Conservation (phyloP, 495 filamentous ascomycete genomes). For the Xylaria longipes region DNA sequence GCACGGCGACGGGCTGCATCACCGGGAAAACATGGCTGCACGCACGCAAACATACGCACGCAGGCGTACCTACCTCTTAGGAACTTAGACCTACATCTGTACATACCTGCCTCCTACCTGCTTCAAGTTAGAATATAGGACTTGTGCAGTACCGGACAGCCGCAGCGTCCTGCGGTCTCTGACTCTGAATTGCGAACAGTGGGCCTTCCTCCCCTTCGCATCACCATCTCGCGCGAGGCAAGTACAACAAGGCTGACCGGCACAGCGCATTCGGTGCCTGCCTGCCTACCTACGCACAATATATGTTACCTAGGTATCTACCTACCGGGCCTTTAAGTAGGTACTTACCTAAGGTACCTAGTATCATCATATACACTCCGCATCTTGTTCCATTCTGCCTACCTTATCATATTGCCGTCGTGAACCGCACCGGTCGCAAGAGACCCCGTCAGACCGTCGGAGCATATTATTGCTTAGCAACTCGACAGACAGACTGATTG, state of each 20-base stretch:
- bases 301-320: too few species aligned
- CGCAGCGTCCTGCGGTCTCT: not conserved
- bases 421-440: not conserved
- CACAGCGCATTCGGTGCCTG: not conserved
- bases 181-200: not conserved
- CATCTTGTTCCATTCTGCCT: not conserved
- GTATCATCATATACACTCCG: too few species aligned
- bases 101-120: not conserved
- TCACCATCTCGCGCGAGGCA: not conserved
- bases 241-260: not conserved
- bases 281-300: not conserved
- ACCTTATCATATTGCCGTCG: not conserved
- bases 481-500: not conserved
- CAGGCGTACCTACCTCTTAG: not conserved
- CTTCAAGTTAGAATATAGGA: not conserved
- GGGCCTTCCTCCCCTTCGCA: not conserved
- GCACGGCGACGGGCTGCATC: not conserved
- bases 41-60: not conserved
- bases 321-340: too few species aligned
- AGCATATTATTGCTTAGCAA: not conserved
- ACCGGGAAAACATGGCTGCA: conserved; percentile 1
- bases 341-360: too few species aligned
- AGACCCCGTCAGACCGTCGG: not conserved
- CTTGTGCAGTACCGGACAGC: not conserved
- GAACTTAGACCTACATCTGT: not conserved